Evolutionary conservation across 805 yeast species (phyloP).

Genomic region (Helenozyma rhizophorensis): DNA sequence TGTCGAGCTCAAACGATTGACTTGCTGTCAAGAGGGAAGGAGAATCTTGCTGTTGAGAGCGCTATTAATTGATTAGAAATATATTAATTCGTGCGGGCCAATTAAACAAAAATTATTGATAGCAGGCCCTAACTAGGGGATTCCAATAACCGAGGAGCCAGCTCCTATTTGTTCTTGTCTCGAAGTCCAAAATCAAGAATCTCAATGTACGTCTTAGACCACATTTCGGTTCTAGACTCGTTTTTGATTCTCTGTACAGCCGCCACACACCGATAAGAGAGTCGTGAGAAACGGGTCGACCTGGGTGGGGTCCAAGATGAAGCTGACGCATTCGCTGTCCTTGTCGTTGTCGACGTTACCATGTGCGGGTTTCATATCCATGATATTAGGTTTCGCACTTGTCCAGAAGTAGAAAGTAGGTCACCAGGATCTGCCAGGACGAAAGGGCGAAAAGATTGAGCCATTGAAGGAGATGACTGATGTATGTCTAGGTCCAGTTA

Average conservation of each 20-base stretch:
- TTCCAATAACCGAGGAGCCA: neutral
- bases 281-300: too few relatives aligned
- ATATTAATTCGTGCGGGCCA: neutral
- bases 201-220: slow-evolving; percentile 77
- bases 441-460: too few relatives aligned
- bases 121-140: neutral
- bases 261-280: slow-evolving; percentile 76
- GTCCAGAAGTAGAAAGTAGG: too few relatives aligned
- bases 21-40: slow-evolving; percentile 27
- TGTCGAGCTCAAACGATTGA: slow-evolving; percentile 13
- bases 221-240: slow-evolving; percentile 43
- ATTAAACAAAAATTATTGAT: neutral
- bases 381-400: too few relatives aligned
- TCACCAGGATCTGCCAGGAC: too few relatives aligned
- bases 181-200: slow-evolving; percentile 68
- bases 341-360: too few relatives aligned
- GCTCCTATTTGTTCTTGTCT: neutral
- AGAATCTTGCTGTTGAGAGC: slow-evolving; percentile 28
- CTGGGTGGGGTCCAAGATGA: too few relatives aligned
- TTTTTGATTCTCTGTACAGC: slow-evolving; percentile 66
- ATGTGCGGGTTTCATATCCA: too few relatives aligned
- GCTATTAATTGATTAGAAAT: slow-evolving; percentile 17
- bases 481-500: too few relatives aligned
- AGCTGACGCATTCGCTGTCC: too few relatives aligned
- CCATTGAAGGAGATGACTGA: too few relatives aligned